Conservation (phyloP, 148 eudicot genomes). For the Amaranthus hypochondriacus region DNA sequence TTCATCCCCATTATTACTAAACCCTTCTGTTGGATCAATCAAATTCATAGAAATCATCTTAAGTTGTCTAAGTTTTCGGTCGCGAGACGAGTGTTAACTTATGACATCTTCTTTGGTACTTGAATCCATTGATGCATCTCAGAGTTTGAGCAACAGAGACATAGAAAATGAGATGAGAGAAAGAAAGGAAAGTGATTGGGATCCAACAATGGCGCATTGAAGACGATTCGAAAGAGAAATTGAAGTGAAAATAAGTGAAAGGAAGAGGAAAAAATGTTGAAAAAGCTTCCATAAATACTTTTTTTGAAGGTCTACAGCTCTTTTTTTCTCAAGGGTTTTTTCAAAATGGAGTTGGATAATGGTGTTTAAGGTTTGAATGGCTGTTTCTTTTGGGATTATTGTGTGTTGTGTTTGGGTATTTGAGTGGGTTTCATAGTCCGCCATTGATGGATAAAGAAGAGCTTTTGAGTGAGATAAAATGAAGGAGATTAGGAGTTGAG, state of each 20-base stretch:
- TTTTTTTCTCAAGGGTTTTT: slow-evolving; percentile 92
- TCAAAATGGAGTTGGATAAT: slow-evolving; percentile 98
- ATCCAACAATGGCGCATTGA: slow-evolving; percentile 92
- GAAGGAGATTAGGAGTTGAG: neutral
- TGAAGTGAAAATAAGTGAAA: slow-evolving; percentile 48
- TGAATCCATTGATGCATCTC: slow-evolving; percentile 61
- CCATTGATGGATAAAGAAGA: slow-evolving; percentile 33
- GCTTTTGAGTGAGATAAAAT: neutral
- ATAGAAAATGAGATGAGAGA: slow-evolving; percentile 80
- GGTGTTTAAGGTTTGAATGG: slow-evolving; percentile 80
- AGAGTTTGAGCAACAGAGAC: slow-evolving; percentile 91
- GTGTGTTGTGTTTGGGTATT: neutral
- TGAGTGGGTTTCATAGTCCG: slow-evolving; percentile 45
- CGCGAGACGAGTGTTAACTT: slow-evolving; percentile 84
- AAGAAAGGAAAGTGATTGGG: slow-evolving; percentile 61
- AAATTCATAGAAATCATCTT: slow-evolving; percentile 26
- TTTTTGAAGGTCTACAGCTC: slow-evolving; percentile 81
- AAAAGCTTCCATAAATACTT: slow-evolving; percentile 82
- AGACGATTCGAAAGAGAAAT: slow-evolving; percentile 43
- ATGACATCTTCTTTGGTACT: slow-evolving; percentile 33
- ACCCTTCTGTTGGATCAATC: neutral
- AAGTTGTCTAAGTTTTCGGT: slow-evolving; percentile 68
- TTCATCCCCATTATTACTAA: slow-evolving; percentile 14
- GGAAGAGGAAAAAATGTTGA: slow-evolving; percentile 79
- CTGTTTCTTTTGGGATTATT: slow-evolving; percentile 61